Conservation (phyloP, 2,329 filamentous ascomycete species). For the Cercospora beticola region DNA sequence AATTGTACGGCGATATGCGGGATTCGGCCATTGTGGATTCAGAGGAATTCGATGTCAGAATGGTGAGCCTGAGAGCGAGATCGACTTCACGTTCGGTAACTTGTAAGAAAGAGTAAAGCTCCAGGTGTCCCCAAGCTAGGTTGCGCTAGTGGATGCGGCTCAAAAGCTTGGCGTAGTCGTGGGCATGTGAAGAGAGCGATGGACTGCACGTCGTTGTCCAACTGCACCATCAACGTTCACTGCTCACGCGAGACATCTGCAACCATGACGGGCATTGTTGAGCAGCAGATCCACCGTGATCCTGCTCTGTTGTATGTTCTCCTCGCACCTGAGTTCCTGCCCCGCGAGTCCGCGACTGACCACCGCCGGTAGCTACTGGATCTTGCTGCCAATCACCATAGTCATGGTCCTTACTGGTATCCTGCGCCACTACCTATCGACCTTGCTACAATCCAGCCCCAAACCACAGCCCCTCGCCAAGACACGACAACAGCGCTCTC, state of each 20-base stretch:
- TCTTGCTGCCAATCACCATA: constrained; percentile 91
- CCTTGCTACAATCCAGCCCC: constrained; percentile 81
- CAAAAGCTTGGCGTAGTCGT: constrained; percentile 1
- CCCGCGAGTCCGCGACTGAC: not conserved
- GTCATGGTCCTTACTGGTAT: constrained; percentile 98
- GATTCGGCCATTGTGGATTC: constrained; percentile 33
- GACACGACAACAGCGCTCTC: constrained; percentile 79
- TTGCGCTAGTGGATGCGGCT: not conserved
- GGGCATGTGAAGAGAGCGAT: not conserved
- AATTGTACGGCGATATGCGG: constrained; percentile 38
- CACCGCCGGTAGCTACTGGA: constrained; percentile 81
- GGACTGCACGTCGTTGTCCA: not conserved
- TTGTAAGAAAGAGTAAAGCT: not conserved
- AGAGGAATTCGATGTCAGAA: not conserved
- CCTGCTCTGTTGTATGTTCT: constrained; percentile 86
- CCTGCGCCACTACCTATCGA: constrained; percentile 90
- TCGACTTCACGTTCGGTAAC: not conserved
- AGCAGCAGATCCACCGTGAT: constrained; percentile 97
- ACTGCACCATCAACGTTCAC: not conserved
- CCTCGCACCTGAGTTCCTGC: not conserved
- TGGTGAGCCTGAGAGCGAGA: not conserved
- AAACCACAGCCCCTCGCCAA: constrained; percentile 76
- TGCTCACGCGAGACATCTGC: not conserved
- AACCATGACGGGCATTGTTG: constrained; percentile 76
- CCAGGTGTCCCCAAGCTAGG: constrained; percentile 3